Evolutionary conservation across 192 early-diverging fungal species (phyloP).

Genomic region (Coemansia sp.): DNA sequence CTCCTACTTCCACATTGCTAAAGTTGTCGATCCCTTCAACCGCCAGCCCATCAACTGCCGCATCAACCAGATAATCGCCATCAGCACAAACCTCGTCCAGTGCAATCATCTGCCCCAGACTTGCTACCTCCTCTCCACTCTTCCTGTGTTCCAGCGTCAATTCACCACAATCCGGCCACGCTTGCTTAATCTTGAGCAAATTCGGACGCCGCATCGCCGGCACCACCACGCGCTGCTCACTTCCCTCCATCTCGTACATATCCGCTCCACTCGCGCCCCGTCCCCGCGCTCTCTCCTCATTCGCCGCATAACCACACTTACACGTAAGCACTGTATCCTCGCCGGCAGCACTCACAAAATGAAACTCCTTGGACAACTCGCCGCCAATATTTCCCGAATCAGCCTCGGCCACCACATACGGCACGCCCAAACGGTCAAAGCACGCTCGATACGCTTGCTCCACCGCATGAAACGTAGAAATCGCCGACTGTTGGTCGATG

Average conservation of each 20-base stretch:
- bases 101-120: background rate
- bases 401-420: conserved; percentile 82
- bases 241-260: background rate
- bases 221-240: conserved; percentile 12
- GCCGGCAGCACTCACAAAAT: conserved; percentile 71
- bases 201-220: conserved; percentile 24
- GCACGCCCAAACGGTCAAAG: conserved; percentile 73
- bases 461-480: conserved; percentile 76
- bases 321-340: conserved; percentile 82
- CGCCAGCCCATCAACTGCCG: background rate
- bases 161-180: conserved; percentile 4
- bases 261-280: conserved; percentile 1
- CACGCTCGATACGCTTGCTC: conserved; percentile 72
- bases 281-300: conserved; percentile 71
- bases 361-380: conserved; percentile 85
- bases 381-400: conserved; percentile 94
- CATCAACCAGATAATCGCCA: background rate
- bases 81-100: background rate
- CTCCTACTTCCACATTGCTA: background rate
- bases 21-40: background rate
- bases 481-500: conserved; percentile 61
- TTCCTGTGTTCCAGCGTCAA: too few species aligned
- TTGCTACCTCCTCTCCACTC: background rate
- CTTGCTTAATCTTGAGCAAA: conserved; percentile 34
- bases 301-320: conserved; percentile 78